Base-by-base conservation (phyloP, 1,284 basidiomycete species). In the Ustilago xerochloae region DNA sequence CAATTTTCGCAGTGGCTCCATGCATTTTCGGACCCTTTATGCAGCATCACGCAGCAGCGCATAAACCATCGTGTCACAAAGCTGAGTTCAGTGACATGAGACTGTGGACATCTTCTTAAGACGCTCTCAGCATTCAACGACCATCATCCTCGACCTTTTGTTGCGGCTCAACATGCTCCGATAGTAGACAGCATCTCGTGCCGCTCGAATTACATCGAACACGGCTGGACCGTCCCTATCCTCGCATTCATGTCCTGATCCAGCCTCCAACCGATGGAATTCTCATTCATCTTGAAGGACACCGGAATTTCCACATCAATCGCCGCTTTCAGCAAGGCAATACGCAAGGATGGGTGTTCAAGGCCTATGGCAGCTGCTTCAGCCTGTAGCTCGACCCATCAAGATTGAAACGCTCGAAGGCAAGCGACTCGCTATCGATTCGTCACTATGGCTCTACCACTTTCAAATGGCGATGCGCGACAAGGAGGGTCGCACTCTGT, bases 361-460 rank as follows among this genome's bases (percentile, higher is more conserved):
- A 51, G 84, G 84, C 12, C 70, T 85, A 20, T 85, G 84, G 84
- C 77, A 78, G 46, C 79, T 85, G n/a, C 69, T 85, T 18, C 75
- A 83, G 66, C 84, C 84, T 4, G 78, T 81, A n/a, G 83, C 82
- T 36, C 75, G 84, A 12, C 84, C 83, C 12, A 82, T 84, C 61
- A 81, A 80, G 69, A 72, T 84, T 33, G 83, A 84, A 52, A 81
- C 82, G n/a, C 71, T 85, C 47, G 81, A 82, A 50, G 83, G 81
- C 15, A 81, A 83, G 67, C 68, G 79, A 30, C 75, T 85, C 2
- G 84, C 83, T 35, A 98, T 99, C 73, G 97, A 99, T 86, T 97
- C 94, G 3, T 97, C 94, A 73, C 97, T 99, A 77, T 99, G 97
- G 97, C 91, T 99, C 66, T 99, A 99, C 63, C 84, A 85, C 60